These are phyloP conservation scores for Talaromyces sp. DNA, from an alignment of 2,329 filamentous ascomycete genomes.

Conservation along the genomic window DNA sequence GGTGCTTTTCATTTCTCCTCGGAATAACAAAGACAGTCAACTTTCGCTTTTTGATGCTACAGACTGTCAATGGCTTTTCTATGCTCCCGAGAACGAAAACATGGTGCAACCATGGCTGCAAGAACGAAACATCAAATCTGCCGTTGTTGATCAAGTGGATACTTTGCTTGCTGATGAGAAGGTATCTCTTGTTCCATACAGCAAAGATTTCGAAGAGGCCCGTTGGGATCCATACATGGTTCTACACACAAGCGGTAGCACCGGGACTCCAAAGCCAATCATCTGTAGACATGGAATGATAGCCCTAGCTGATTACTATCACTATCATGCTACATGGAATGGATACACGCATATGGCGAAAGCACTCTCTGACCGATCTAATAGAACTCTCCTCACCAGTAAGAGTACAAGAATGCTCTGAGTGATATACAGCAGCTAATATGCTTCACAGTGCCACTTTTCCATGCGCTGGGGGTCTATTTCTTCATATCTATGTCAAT, in stretches of 20 bases:
- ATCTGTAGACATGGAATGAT: background rate
- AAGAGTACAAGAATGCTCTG: background rate
- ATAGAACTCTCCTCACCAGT: background rate
- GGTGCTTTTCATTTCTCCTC: conserved; percentile 41
- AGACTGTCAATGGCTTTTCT: conserved; percentile 36
- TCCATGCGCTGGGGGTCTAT: background rate
- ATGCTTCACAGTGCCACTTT: background rate
- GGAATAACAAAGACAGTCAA: conserved; percentile 43
- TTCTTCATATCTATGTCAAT: conserved; percentile 12
- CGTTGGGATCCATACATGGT: conserved; percentile 1
- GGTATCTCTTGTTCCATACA: background rate
- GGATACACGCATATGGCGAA: background rate
- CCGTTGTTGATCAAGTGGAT: conserved; percentile 22
- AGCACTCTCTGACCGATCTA: background rate
- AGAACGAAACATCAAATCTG: conserved; percentile 33
- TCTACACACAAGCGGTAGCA: background rate
- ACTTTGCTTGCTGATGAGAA: background rate
- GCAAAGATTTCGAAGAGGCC: background rate
- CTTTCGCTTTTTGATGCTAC: conserved; percentile 41
- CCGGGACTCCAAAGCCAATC: conserved; percentile 1
- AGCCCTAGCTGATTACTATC: background rate
- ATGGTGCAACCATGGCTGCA: conserved; percentile 33
- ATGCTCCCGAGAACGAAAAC: conserved; percentile 23
- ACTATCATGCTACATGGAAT: background rate
- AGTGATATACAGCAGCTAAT: background rate